A percentile compares a stretch with the other conserved stretches of the same genome.
Evolutionary conservation across 2,329 filamentous ascomycete species (phyloP).

Genomic region (Scedosporium boydii): DNA sequence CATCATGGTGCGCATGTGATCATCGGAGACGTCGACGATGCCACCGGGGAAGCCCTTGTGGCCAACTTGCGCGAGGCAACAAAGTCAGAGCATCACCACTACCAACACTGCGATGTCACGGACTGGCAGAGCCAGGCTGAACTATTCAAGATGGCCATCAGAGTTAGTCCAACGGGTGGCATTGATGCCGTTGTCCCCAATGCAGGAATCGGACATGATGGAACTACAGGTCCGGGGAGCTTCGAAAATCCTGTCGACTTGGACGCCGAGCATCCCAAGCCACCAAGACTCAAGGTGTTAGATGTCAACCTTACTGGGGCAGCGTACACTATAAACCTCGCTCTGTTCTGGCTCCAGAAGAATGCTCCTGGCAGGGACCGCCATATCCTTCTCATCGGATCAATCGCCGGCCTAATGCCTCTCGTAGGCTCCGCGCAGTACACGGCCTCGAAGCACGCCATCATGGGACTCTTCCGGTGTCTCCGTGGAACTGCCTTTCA

Average conservation of each 20-base stretch:
- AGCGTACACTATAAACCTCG: conserved; percentile 56
- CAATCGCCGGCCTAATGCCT: conserved; percentile 45
- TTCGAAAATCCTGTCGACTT: conserved; percentile 39
- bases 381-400: conserved; percentile 49
- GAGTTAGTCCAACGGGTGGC: conserved; percentile 41
- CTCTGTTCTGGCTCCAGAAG: conserved; percentile 42
- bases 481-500: conserved; percentile 23
- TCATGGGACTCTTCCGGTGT: conserved; percentile 54
- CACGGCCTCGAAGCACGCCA: conserved; percentile 53
- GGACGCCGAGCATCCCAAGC: conserved; percentile 27
- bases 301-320: conserved; percentile 57
- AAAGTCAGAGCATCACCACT: conserved; percentile 17
- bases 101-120: conserved; percentile 54
- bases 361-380: conserved; percentile 14
- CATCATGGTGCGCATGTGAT: conserved; percentile 48
- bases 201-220: conserved; percentile 43
- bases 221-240: conserved; percentile 12
- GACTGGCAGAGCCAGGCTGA: conserved; percentile 54
- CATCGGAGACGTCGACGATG: conserved; percentile 52
- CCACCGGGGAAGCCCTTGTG: conserved; percentile 43
- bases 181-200: conserved; percentile 59
- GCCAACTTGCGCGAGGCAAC: conserved; percentile 33
- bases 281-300: conserved; percentile 41
- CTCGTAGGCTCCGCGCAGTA: conserved; percentile 37
- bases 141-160: conserved; percentile 50